Base-by-base conservation (phyloP, 2,329 filamentous ascomycete genomes). In the Sclerotinia spermophila region DNA sequence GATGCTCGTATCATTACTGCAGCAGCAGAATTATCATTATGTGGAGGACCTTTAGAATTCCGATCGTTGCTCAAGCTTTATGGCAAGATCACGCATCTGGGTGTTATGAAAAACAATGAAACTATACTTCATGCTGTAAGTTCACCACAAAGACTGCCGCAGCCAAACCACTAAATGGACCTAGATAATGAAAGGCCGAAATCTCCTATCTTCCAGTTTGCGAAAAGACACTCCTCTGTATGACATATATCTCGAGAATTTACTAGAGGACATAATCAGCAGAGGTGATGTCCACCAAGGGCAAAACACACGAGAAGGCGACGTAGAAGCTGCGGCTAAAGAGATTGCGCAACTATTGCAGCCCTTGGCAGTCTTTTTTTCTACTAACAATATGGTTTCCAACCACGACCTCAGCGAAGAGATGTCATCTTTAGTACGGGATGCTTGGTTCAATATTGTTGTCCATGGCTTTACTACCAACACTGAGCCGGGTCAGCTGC, bases 401-500 rank as follows among this genome's bases (percentile, higher is more conserved):
- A 45, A 79, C 72, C 70, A 78, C 42, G 75, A 83, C 15, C 81
- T 82, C 69, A 87, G 91, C 67, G 91, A 94, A 67, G 89, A 95
- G 71, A 87, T 89, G 11, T 86, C 92, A 72, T 87, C 88, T 38
- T 82, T 96, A 70, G 87, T 96, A 75, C 90, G 95, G 67, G 94
- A 99, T 83, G 93, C 93, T 7, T 99, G 96, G 96, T 98, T 97
- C 82, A 99, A 99, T 77, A 93, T 98, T 73, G 92, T 94, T 33
- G 92, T 97, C 0, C 96, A 99, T 79, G 96, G 94, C 6, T 97
- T 98, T 79, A 90, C 90, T 15, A 85, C 91, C 17, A 86, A 87
- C 24, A 95, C 93, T 0, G 86, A 90, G 24, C 87, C 92, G 69
- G 92, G 90, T 27, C 90, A 90, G 78, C 87, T 88, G 74, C 89